Evolutionary conservation across 139 green algal genomes (phyloP), one percentile per base, ranked within the genome.

Genomic region (Chlorella sp.): DNA sequence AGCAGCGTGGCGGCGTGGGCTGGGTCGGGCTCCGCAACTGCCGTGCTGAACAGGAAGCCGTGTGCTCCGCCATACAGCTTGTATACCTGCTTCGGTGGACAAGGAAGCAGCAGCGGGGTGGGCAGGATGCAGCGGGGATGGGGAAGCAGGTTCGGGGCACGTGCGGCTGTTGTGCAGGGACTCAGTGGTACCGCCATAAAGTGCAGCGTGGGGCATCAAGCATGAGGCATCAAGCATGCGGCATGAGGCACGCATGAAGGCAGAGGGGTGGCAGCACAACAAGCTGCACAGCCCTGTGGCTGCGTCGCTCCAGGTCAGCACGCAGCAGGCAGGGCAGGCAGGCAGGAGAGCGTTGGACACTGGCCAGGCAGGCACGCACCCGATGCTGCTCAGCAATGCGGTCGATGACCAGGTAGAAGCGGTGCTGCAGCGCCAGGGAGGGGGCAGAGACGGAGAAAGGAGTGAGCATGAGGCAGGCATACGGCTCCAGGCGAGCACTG

Each of bases 381-480:
- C 66, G 36, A 40, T 85, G 40, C 19, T 60, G 42, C 36, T 24
- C 40, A 14, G 18, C 40, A 24, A 69, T 22, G 18, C 40, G 36
- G 48, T 85, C 80, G 26, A 85, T 21, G 28, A 85, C 24, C 9
- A 68, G 40, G 48, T 85, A 85, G 48, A 85, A 85, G 80, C 80
- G 80, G 48, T 85, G 80, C 42, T 53, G 36, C 75, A 39, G 18
- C 3, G 75, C 48, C 18, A 81, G 64, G 22, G 22, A 18, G 64
- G 19, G 64, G 64, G 11, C 21, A 26, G 64, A 26, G 64, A 28
- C 11, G 64, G 21, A 16, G 64, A 14, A 9, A 28, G 4, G 64
- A 26, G 64, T 71, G n/a, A n/a, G n/a, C n/a, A n/a, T 28, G 64
- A 28, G 64, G 21, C 19, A 26, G 22, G 64, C 64, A 16, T 9